Conservation (phyloP, 768 basidiomycete genomes). For the Exsudoporus frostii region DNA sequence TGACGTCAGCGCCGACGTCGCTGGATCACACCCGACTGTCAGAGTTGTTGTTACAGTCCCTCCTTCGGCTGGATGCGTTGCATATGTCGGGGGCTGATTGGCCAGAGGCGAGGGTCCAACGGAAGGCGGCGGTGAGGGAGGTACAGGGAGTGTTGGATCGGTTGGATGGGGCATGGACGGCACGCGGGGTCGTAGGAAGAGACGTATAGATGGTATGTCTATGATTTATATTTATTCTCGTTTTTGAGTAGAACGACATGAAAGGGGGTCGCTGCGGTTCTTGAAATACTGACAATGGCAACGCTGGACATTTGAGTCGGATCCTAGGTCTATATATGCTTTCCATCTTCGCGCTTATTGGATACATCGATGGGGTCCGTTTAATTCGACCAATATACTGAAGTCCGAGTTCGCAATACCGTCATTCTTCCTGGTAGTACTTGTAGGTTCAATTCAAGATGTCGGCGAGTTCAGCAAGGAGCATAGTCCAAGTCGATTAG, state of each 20-base stretch:
- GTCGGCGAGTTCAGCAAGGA: too few species aligned
- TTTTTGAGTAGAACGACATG: not conserved
- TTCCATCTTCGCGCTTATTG: not conserved
- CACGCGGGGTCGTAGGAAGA: slow-evolving; percentile 9
- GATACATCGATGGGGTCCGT: not conserved
- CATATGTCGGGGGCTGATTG: slow-evolving; percentile 64
- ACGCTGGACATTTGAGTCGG: not conserved
- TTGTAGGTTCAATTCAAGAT: too few species aligned
- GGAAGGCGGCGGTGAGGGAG: slow-evolving; percentile 84
- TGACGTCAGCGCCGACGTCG: slow-evolving; percentile 14
- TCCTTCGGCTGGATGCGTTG: slow-evolving; percentile 84
- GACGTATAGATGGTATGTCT: not conserved
- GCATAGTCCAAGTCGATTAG: too few species aligned
- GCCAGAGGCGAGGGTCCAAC: slow-evolving; percentile 71
- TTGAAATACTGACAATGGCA: not conserved
- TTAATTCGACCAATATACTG: not conserved
- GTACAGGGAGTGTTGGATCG: slow-evolving; percentile 81
- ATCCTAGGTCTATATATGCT: not conserved
- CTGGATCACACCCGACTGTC: slow-evolving; percentile 58
- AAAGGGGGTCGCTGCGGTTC: not conserved
- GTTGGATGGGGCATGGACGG: slow-evolving; percentile 69
- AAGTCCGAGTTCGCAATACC: too few species aligned
- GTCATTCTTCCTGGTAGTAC: too few species aligned
- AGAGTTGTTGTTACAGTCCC: slow-evolving; percentile 82
- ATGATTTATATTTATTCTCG: not conserved